These are phyloP conservation scores for Colletotrichum destructivum DNA, from an alignment of 2,329 filamentous ascomycete species.

Conservation along the genomic window DNA sequence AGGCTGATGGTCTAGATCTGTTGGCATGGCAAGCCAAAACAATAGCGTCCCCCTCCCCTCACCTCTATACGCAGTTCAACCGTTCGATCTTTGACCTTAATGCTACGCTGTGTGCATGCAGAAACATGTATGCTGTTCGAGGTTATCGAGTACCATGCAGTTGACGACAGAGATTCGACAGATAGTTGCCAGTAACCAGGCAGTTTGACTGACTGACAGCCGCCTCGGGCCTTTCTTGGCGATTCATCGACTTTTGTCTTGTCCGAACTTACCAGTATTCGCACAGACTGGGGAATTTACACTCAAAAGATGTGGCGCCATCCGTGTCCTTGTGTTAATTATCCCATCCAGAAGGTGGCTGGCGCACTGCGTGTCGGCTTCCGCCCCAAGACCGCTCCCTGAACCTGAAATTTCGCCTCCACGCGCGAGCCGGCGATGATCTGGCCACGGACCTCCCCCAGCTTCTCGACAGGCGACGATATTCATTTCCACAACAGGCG, in stretches of 20 bases:
- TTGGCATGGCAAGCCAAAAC: conserved; percentile 1
- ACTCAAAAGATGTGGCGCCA: neutral
- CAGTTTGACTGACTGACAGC: conserved; percentile 20
- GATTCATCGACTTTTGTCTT: neutral
- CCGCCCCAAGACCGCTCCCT: conserved; percentile 1
- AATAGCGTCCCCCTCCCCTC: neutral
- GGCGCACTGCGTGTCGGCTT: neutral
- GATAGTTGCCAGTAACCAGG: too few relatives aligned
- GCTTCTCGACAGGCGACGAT: neutral
- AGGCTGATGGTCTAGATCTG: neutral
- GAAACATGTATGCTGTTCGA: neutral
- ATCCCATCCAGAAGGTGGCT: neutral
- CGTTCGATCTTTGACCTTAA: neutral
- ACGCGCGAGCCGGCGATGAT: neutral
- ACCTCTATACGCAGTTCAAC: neutral
- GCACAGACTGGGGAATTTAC: conserved; percentile 19
- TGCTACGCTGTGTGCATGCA: neutral
- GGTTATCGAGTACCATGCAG: neutral
- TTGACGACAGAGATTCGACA: neutral
- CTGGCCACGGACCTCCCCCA: conserved; percentile 1
- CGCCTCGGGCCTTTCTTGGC: neutral
- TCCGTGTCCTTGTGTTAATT: neutral
- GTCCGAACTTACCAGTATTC: neutral
- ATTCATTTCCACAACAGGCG: conserved; percentile 35
- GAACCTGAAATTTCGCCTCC: neutral